Percentiles rank a stretch among this genome's conserved stretches.
Evolutionary conservation across 2,329 filamentous ascomycete species (phyloP).

Genomic region (Bipolaris oryzae): DNA sequence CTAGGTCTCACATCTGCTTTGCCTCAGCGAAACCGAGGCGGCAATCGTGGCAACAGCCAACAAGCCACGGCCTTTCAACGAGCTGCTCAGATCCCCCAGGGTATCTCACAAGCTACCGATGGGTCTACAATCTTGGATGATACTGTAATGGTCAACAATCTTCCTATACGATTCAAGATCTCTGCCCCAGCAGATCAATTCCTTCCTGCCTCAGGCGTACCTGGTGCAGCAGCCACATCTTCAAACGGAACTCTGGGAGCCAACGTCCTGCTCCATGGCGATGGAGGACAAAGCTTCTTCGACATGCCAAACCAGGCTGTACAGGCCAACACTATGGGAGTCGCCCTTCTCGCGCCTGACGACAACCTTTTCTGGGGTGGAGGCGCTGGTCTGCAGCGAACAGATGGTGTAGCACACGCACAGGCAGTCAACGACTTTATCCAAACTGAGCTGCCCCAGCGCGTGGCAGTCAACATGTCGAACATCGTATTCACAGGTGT

Average conservation of each 20-base stretch:
- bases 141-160: constrained; percentile 61
- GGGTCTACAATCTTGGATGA: constrained; percentile 63
- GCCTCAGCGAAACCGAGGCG: constrained; percentile 31
- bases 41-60: constrained; percentile 1
- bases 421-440: constrained; percentile 63
- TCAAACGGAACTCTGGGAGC: constrained; percentile 50
- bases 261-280: constrained; percentile 65
- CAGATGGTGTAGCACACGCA: constrained; percentile 62
- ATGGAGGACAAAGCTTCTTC: constrained; percentile 65
- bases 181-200: constrained; percentile 62
- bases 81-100: constrained; percentile 44
- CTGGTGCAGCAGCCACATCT: constrained; percentile 52
- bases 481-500: constrained; percentile 65
- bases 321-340: constrained; percentile 58
- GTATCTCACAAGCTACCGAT: constrained; percentile 55
- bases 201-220: constrained; percentile 56
- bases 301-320: constrained; percentile 63
- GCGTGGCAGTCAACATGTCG: constrained; percentile 60
- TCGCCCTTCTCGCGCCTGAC: constrained; percentile 61
- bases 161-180: constrained; percentile 63
- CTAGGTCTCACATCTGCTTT: constrained; percentile 29
- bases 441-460: constrained; percentile 56
- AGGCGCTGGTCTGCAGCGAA: constrained; percentile 58
- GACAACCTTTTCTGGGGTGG: constrained; percentile 64
- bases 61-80: constrained; percentile 41